Percentiles rank a stretch among this genome's conserved stretches.
phyloP scores from a whole-genome alignment of 768 basidiomycete species.

The Trametes coccinea region DNA sequence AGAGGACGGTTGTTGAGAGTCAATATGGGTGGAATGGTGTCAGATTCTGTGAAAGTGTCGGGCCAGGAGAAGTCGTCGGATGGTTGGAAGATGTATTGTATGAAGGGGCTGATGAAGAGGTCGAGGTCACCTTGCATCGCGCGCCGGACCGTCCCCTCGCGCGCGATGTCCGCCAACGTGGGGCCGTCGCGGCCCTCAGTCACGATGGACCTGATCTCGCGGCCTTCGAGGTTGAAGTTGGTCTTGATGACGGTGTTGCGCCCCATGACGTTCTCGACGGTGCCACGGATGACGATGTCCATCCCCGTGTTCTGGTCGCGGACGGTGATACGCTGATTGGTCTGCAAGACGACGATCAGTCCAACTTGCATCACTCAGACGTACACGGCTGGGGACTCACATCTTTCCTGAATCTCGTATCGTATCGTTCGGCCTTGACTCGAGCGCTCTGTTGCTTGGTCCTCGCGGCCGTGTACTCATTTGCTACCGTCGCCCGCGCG shows the following conservation, averaged over 20 bases:
- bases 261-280: conserved; percentile 18
- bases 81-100: conserved; percentile 37
- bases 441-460: conserved; percentile 21
- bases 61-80: conserved; percentile 40
- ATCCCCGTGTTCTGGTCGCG: conserved; percentile 29
- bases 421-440: conserved; percentile 31
- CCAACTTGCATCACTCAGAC: background rate
- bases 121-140: conserved; percentile 37
- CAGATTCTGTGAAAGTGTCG: conserved; percentile 29
- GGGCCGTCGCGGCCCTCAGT: conserved; percentile 56
- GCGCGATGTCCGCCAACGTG: conserved; percentile 57
- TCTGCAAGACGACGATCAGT: background rate
- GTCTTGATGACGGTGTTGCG: conserved; percentile 28
- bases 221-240: conserved; percentile 32
- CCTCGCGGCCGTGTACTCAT: conserved; percentile 23
- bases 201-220: conserved; percentile 38
- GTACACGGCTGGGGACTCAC: conserved; percentile 13
- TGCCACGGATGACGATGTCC: conserved; percentile 28
- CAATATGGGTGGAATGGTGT: conserved; percentile 23
- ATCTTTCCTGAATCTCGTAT: conserved; percentile 28
- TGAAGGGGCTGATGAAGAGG: conserved; percentile 39
- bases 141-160: conserved; percentile 32
- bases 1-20: conserved; percentile 31
- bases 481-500: conserved; percentile 30
- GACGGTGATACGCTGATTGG: conserved; percentile 17